Conservation (phyloP, 148 eudicot species). For the Rhododendron molle region DNA sequence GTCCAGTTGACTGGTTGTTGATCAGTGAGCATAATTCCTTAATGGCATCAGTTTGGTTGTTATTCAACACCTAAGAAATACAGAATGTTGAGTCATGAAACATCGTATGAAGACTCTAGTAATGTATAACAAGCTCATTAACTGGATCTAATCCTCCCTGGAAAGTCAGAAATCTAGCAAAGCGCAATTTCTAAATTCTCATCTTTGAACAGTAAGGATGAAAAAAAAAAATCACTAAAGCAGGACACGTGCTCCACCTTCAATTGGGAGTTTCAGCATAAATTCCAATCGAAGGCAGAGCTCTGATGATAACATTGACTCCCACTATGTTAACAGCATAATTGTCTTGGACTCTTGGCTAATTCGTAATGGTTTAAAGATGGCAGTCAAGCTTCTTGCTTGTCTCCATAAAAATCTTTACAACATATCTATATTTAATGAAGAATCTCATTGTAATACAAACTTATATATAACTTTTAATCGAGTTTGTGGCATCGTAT, state of each 20-base stretch:
- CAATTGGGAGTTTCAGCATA: not conserved
- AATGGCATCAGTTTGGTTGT: not conserved
- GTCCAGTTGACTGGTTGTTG: not conserved
- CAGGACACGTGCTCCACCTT: not conserved
- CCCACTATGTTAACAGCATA: not conserved
- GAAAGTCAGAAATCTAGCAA: not conserved
- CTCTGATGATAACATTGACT: not conserved
- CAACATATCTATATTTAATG: not conserved
- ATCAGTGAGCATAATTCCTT: conserved; percentile 1
- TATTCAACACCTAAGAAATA: not conserved
- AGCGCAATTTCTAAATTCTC: not conserved
- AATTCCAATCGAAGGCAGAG: not conserved
- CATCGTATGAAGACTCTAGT: not conserved
- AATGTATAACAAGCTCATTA: not conserved
- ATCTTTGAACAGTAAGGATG: not conserved
- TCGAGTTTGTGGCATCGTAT: not conserved
- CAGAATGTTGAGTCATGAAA: not conserved
- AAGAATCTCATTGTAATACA: not conserved
- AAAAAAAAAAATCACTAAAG: not conserved
- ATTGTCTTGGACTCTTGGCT: not conserved
- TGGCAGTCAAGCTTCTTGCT: not conserved
- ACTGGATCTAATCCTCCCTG: not conserved
- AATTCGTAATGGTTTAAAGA: not conserved
- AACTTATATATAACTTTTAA: not conserved
- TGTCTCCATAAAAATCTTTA: not conserved